Base-by-base conservation (phyloP, 345 rosid genomes). In the Brassica napus region DNA sequence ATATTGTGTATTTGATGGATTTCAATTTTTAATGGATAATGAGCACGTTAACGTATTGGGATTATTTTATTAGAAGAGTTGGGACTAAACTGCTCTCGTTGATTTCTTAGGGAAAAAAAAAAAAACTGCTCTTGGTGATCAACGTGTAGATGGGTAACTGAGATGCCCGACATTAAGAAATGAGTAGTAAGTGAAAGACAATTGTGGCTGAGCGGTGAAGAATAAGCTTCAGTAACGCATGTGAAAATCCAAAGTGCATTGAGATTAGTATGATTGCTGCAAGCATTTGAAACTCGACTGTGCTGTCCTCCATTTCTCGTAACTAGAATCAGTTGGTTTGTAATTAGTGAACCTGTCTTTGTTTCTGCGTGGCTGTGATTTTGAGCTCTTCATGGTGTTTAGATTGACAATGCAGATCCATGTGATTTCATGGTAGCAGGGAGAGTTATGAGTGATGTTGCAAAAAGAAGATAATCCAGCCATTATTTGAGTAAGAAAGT, bases 261-360 rank as follows among this genome's bases (percentile, higher is more conserved):
- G 97, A 91, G 90, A 95, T 88, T 62, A 89, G 83, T 52, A 52
- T 54, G 97, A 93, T 76, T 93, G 97, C 77, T 95, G 98, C 86
- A 75, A 68, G 79, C 84, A 87, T 77, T 86, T 86, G 70, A 47
- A 90, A 80, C 82, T 95, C 74, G 88, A 87, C 0, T 84, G 35
- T 67, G 92, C 92, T 6, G 83, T 88, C 59, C 35, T 4, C 14
- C 16, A 47, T 52, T 52, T 55, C 10, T 55, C 60, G 2, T 16
- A 18, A 55, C 26, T 55, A 55, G 60, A 55, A 55, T 52, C 57
- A 44, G 54, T 52, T 52, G 57, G 26, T 18, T 55, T 55, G 60
- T 16, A 54, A 54, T 54, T 16, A 5, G 59, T 55, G 60, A n/a
- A 44, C 54, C 54, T 44, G 15, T 44, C 54, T 44, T 12, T 44